phyloP scores from a whole-genome alignment of 352 stramenopile species.

The Pythium inflatum region DNA sequence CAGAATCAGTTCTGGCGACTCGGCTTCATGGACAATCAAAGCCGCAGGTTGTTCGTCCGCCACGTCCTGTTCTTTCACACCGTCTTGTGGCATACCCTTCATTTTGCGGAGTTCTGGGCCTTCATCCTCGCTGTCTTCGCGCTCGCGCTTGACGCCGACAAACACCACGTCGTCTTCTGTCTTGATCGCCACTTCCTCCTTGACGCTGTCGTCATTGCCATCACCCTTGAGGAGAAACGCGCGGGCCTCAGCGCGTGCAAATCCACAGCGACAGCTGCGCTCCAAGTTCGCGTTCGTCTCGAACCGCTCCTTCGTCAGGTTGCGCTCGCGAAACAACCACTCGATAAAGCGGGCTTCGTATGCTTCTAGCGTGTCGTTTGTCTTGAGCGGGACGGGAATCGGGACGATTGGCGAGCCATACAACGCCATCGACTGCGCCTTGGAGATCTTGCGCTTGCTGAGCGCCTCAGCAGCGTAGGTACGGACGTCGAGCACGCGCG shows the following conservation, averaged over 20 bases:
- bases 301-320: neutral
- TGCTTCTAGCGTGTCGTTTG: neutral
- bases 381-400: slow-evolving; percentile 7
- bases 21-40: too few species aligned
- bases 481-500: neutral
- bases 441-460: slow-evolving; percentile 1
- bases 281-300: neutral
- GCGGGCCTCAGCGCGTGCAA: slow-evolving; percentile 5
- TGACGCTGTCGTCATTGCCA: neutral
- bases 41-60: neutral
- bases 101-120: neutral
- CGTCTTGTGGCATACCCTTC: neutral
- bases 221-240: neutral
- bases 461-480: neutral
- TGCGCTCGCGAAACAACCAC: slow-evolving; percentile 15
- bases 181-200: neutral
- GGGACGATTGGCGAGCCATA: neutral
- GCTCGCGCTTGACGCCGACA: slow-evolving; percentile 1
- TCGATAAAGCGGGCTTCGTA: slow-evolving; percentile 17
- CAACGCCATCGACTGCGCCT: neutral
- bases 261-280: neutral
- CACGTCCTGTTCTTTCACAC: too few species aligned
- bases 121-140: neutral
- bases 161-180: neutral
- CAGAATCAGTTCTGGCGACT: too few species aligned